Evolutionary conservation across 2,329 filamentous ascomycete species (phyloP).

Genomic region (Talaromyces verruculosus): DNA sequence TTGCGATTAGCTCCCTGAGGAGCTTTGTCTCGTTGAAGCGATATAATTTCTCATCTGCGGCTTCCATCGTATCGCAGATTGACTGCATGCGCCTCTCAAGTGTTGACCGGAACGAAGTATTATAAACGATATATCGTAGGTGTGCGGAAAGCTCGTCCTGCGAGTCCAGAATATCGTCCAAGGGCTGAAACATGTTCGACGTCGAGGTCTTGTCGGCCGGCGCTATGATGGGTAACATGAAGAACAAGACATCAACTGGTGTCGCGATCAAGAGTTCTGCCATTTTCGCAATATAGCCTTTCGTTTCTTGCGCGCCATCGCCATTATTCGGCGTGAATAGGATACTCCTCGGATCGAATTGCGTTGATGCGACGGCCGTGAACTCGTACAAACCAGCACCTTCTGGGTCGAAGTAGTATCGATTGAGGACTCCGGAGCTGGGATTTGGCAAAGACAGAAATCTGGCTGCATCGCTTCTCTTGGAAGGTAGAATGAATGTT

Average conservation of each 20-base stretch:
- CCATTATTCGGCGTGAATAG: slow-evolving; percentile 46
- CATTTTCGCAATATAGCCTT: slow-evolving; percentile 61
- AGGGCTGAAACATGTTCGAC: slow-evolving; percentile 46
- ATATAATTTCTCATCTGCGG: slow-evolving; percentile 82
- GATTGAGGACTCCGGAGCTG: slow-evolving; percentile 46
- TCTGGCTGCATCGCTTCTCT: slow-evolving; percentile 53
- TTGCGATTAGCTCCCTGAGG: slow-evolving; percentile 62
- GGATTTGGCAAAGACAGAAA: slow-evolving; percentile 59
- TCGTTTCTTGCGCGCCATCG: slow-evolving; percentile 11
- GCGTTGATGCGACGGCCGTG: slow-evolving; percentile 55
- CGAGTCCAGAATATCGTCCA: slow-evolving; percentile 52
- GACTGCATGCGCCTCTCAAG: slow-evolving; percentile 66
- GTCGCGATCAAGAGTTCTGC: slow-evolving; percentile 83
- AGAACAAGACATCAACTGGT: slow-evolving; percentile 77
- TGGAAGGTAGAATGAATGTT: slow-evolving; percentile 59
- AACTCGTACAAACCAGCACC: slow-evolving; percentile 60
- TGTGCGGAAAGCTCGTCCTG: slow-evolving; percentile 44
- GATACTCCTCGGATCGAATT: slow-evolving; percentile 55
- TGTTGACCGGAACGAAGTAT: slow-evolving; percentile 42
- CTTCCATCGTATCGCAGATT: slow-evolving; percentile 79
- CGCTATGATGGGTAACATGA: slow-evolving; percentile 71
- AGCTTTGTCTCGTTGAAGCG: slow-evolving; percentile 74
- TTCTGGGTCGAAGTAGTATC: slow-evolving; percentile 60
- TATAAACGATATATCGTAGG: slow-evolving; percentile 42
- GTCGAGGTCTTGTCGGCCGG: slow-evolving; percentile 46